These are phyloP conservation scores for Phytophthora podocarpi DNA, from an alignment of 352 stramenopile species.

Conservation along the genomic window DNA sequence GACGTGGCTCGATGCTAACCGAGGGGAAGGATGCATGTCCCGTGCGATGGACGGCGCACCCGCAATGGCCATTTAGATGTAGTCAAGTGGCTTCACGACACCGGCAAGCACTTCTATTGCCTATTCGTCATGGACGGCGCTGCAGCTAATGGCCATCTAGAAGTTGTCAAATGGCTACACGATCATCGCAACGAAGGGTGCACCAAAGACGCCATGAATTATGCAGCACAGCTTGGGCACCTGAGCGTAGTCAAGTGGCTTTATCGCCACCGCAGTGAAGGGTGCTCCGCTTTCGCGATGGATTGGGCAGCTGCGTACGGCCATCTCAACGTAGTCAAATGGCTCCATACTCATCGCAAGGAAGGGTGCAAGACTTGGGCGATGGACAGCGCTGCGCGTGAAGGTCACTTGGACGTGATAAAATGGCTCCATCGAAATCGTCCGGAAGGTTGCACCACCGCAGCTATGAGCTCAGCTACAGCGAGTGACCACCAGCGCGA, in stretches of 20 bases:
- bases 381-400: too few species aligned
- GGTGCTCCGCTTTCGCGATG: slow-evolving; percentile 5
- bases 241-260: slow-evolving; percentile 9
- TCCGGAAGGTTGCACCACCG: background rate
- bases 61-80: slow-evolving; percentile 14
- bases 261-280: slow-evolving; percentile 6
- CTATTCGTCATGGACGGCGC: too few species aligned
- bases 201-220: too few species aligned
- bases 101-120: too few species aligned
- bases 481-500: too few species aligned
- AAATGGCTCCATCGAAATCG: slow-evolving; percentile 17
- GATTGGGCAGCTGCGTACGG: background rate
- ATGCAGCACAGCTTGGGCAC: too few species aligned
- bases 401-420: background rate
- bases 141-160: too few species aligned
- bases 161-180: slow-evolving; percentile 1
- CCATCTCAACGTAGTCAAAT: slow-evolving; percentile 4
- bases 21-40: slow-evolving; percentile 8
- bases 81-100: slow-evolving; percentile 22
- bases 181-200: slow-evolving; percentile 5
- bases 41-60: slow-evolving; percentile 11
- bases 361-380: too few species aligned
- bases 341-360: too few species aligned
- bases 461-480: too few species aligned
- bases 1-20: slow-evolving; percentile 11